These are phyloP conservation scores for Apiospora rasikravindrae DNA, from an alignment of 2,329 filamentous ascomycete species.

Conservation along the genomic window DNA sequence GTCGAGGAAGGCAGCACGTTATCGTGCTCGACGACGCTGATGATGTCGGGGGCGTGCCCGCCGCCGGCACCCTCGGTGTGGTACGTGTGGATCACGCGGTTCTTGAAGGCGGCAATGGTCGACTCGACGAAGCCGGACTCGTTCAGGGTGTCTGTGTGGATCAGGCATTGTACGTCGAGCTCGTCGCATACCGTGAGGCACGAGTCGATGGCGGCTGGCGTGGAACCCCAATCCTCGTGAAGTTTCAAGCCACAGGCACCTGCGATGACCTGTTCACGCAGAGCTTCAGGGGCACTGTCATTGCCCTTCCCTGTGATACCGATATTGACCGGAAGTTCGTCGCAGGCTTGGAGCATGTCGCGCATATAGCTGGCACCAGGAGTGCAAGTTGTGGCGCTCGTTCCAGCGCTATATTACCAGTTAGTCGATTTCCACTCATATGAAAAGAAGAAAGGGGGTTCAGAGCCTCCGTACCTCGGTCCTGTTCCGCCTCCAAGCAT, in stretches of 20 bases:
- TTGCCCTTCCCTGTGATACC: constrained; percentile 96
- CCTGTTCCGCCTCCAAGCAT: constrained; percentile 91
- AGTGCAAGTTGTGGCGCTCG: constrained; percentile 91
- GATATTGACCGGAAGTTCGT: constrained; percentile 81
- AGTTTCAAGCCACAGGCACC: constrained; percentile 91
- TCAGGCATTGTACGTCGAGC: constrained; percentile 88
- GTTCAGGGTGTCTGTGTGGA: constrained; percentile 95
- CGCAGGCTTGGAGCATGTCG: constrained; percentile 88
- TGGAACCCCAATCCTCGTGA: constrained; percentile 95
- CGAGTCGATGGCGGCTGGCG: constrained; percentile 87
- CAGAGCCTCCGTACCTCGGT: constrained; percentile 64
- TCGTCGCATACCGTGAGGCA: constrained; percentile 88
- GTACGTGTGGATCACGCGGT: constrained; percentile 92
- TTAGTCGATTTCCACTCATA: constrained; percentile 28
- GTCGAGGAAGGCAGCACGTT: constrained; percentile 92
- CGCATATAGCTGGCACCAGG: constrained; percentile 82
- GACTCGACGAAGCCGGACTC: constrained; percentile 97
- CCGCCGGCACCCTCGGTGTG: constrained; percentile 96
- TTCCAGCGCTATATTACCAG: constrained; percentile 67
- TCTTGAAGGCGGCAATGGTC: constrained; percentile 83
- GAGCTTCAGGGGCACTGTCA: constrained; percentile 71
- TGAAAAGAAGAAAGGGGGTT: not conserved
- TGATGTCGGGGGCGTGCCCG: constrained; percentile 95
- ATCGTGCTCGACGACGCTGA: constrained; percentile 84
- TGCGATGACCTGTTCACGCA: constrained; percentile 81